phyloP scores from a whole-genome alignment of 345 rosid species.

The Pugionium cornutum region DNA sequence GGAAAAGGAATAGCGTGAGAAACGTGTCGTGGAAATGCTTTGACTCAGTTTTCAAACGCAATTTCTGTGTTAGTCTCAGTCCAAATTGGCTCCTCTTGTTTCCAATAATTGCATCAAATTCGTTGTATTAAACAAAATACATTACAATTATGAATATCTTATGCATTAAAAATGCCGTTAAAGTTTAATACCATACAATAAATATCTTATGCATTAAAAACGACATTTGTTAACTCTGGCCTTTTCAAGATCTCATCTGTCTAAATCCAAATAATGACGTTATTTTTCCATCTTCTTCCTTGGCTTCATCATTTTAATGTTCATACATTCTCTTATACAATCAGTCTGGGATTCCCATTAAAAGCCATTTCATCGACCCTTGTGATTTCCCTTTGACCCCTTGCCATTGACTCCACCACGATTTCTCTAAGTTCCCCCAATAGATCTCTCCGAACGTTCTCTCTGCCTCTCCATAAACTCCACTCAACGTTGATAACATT shows the following conservation, averaged over 20 bases:
- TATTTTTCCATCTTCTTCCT: slow-evolving; percentile 62
- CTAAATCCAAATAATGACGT: too few species aligned
- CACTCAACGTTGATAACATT: slow-evolving; percentile 50
- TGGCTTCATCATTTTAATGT: slow-evolving; percentile 37
- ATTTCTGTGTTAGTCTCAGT: slow-evolving; percentile 26
- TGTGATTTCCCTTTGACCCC: slow-evolving; percentile 44
- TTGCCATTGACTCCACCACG: slow-evolving; percentile 48
- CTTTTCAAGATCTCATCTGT: too few species aligned
- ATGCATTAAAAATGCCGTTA: too few species aligned
- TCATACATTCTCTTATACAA: slow-evolving; percentile 52
- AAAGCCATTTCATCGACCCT: slow-evolving; percentile 45
- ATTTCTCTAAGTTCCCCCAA: slow-evolving; percentile 72
- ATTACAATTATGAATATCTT: background rate
- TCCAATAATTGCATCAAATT: slow-evolving; percentile 18
- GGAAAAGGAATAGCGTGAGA: slow-evolving; percentile 21
- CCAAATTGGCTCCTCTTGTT: slow-evolving; percentile 23
- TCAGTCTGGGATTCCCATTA: slow-evolving; percentile 44
- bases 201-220: too few species aligned
- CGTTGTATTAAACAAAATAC: background rate
- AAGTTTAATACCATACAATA: too few species aligned
- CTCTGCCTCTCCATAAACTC: slow-evolving; percentile 62
- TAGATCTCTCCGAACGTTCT: slow-evolving; percentile 64
- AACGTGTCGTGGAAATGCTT: slow-evolving; percentile 33
- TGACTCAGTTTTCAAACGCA: slow-evolving; percentile 34
- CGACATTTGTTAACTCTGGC: too few species aligned